A percentile compares a stretch with the other conserved stretches of the same genome.
Evolutionary conservation across 345 rosid species (phyloP).

Genomic region (Hibiscus syriacus): DNA sequence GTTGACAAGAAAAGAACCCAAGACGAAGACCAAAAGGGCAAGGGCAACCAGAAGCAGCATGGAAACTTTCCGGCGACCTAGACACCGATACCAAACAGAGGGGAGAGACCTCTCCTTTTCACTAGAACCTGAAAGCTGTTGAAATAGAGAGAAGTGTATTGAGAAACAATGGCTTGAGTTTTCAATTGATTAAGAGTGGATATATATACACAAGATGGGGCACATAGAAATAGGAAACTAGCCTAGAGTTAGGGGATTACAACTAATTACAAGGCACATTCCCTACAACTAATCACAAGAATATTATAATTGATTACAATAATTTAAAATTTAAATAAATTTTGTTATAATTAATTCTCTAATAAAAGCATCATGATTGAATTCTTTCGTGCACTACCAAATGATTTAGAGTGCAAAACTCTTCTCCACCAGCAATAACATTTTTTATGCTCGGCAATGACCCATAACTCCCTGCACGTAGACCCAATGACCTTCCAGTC

Average conservation of each 20-base stretch:
- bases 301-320: too few relatives aligned
- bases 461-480: slow-evolving; percentile 56
- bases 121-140: slow-evolving; percentile 47
- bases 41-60: slow-evolving; percentile 59
- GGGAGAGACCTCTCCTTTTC: slow-evolving; percentile 77
- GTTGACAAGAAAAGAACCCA: slow-evolving; percentile 48
- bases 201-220: too few relatives aligned
- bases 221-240: too few relatives aligned
- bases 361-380: slow-evolving; percentile 39
- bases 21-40: slow-evolving; percentile 61
- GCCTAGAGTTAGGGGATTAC: too few relatives aligned
- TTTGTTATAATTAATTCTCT: too few relatives aligned
- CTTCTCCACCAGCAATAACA: slow-evolving; percentile 8
- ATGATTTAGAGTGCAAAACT: slow-evolving; percentile 14
- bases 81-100: slow-evolving; percentile 47
- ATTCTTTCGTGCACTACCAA: slow-evolving; percentile 27
- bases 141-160: too few relatives aligned
- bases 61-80: slow-evolving; percentile 51
- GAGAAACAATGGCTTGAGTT: too few relatives aligned
- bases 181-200: too few relatives aligned
- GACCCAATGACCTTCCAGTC: slow-evolving; percentile 67
- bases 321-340: too few relatives aligned
- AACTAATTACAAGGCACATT: too few relatives aligned
- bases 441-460: slow-evolving; percentile 28
- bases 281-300: too few relatives aligned